phyloP scores from a whole-genome alignment of 1,139 yeast species.

The Taiozyma sp. region DNA sequence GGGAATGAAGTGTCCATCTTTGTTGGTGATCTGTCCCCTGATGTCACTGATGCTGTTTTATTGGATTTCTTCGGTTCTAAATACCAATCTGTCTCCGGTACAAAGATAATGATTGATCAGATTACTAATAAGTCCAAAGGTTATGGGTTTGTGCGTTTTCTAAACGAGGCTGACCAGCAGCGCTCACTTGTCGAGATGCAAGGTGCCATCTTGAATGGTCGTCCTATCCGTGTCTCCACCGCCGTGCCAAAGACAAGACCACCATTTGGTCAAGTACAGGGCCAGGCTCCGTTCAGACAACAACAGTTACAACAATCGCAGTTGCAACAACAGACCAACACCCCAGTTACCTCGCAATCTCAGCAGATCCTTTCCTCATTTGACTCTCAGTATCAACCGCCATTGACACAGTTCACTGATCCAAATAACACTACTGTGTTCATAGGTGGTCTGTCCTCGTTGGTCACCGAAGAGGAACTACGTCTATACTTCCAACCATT shows the following conservation, averaged over 20 bases:
- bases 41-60: constrained; percentile 68
- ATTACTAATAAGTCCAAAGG: constrained; percentile 75
- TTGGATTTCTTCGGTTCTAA: constrained; percentile 65
- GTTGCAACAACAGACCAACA: constrained; percentile 7
- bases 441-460: constrained; percentile 81
- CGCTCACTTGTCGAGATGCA: constrained; percentile 80
- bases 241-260: constrained; percentile 62
- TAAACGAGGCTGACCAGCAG: constrained; percentile 65
- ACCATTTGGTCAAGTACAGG: constrained; percentile 8
- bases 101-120: constrained; percentile 82
- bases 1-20: constrained; percentile 61
- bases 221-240: constrained; percentile 73
- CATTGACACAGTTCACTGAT: constrained; percentile 56
- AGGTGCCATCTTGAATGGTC: constrained; percentile 67
- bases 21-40: constrained; percentile 81
- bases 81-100: constrained; percentile 76
- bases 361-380: constrained; percentile 17
- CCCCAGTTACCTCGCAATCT: constrained; percentile 10
- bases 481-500: constrained; percentile 75
- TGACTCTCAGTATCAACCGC: constrained; percentile 33
- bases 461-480: constrained; percentile 73
- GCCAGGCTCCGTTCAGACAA: constrained; percentile 11
- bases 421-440: constrained; percentile 91
- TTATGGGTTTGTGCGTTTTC: constrained; percentile 88
- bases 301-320: constrained; percentile 9